Percentiles rank a stretch among this genome's conserved stretches.
Conservation (phyloP, 345 rosid genomes). For the Capsella bursapastoris region DNA sequence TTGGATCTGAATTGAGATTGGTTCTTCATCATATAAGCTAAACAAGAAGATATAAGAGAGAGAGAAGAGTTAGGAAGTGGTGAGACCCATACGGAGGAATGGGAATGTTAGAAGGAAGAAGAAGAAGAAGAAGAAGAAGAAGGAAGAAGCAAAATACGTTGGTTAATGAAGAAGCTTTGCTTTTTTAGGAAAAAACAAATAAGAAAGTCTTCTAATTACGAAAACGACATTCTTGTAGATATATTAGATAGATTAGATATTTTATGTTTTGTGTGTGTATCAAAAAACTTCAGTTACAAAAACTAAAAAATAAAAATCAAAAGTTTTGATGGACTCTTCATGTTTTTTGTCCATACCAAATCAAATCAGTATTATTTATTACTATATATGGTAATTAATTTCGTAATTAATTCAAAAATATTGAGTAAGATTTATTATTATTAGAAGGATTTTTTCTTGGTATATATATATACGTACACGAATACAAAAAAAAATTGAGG, state of each 20-base stretch:
- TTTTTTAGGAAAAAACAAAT: constrained; percentile 17
- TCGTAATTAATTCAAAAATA: background rate
- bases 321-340: background rate
- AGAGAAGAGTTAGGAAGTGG: constrained; percentile 29
- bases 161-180: constrained; percentile 25
- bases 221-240: constrained; percentile 42
- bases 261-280: constrained; percentile 5
- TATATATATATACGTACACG: constrained; percentile 24
- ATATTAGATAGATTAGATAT: constrained; percentile 17
- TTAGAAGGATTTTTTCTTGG: background rate
- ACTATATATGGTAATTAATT: background rate
- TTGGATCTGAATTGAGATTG: constrained; percentile 43
- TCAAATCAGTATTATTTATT: background rate
- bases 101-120: constrained; percentile 29
- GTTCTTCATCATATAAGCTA: constrained; percentile 42
- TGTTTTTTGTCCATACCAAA: background rate
- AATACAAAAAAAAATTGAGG: constrained; percentile 11
- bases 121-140: constrained; percentile 29
- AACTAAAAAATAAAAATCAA: background rate
- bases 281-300: constrained; percentile 35
- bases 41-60: constrained; percentile 30
- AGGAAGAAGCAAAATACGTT: constrained; percentile 36
- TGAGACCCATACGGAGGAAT: constrained; percentile 42
- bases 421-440: background rate
- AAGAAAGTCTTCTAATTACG: constrained; percentile 39